Percentiles rank a stretch among this genome's conserved stretches.
These are phyloP conservation scores for Nicotiana paniculata DNA, from an alignment of 257 asterid species.

Conservation along the genomic window DNA sequence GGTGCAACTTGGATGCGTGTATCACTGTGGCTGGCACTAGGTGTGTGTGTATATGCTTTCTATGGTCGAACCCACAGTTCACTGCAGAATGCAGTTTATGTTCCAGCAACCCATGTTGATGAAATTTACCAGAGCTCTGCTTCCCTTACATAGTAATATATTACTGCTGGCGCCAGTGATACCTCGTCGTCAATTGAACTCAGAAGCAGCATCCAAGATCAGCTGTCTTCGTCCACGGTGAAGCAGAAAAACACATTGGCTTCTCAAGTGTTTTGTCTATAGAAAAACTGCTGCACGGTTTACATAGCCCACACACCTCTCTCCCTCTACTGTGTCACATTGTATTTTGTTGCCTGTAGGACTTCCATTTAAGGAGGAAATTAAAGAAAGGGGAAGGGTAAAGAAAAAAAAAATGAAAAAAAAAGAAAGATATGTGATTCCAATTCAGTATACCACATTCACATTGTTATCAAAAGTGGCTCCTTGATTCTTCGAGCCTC, in stretches of 20 bases:
- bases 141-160: conserved; percentile 16
- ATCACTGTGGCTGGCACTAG: conserved; percentile 53
- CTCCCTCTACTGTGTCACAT: neutral
- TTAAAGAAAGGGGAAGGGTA: neutral
- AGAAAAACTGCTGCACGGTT: neutral
- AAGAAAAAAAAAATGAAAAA: neutral
- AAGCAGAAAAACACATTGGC: neutral
- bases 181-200: neutral
- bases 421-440: neutral
- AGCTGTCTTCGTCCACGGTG: neutral
- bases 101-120: conserved; percentile 58
- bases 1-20: conserved; percentile 62
- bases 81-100: conserved; percentile 48
- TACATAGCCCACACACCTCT: neutral
- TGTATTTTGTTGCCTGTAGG: neutral
- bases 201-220: neutral
- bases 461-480: neutral
- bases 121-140: conserved; percentile 49
- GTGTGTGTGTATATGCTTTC: conserved; percentile 36
- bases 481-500: neutral
- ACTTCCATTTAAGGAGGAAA: neutral
- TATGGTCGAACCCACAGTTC: conserved; percentile 62
- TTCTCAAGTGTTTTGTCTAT: neutral
- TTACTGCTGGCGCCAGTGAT: neutral
- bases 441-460: neutral